phyloP scores from a whole-genome alignment of 306 rosid species.

The Lagenaria siceraria region DNA sequence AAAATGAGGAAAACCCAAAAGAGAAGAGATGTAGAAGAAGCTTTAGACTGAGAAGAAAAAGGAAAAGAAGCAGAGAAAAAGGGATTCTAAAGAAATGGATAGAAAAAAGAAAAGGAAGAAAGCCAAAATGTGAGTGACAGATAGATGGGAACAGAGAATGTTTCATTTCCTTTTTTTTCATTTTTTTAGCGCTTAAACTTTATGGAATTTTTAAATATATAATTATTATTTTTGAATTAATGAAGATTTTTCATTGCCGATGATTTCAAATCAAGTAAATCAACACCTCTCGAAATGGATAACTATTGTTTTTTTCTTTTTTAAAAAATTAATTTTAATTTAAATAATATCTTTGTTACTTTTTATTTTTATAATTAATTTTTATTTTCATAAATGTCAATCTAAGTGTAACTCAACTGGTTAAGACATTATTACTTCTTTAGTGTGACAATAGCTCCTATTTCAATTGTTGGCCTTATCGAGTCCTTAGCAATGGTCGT shows the following conservation, averaged over 20 bases:
- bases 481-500: too few species aligned
- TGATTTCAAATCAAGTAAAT: neutral
- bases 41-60: neutral
- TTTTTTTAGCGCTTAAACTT: neutral
- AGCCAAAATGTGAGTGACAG: conserved; percentile 6
- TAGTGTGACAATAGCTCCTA: too few species aligned
- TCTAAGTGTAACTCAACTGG: too few species aligned
- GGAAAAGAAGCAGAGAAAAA: neutral
- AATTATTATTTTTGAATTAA: neutral
- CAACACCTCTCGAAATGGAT: neutral
- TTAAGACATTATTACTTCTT: too few species aligned
- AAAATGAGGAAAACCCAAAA: neutral
- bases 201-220: neutral
- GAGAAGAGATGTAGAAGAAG: neutral
- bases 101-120: neutral
- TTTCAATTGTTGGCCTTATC: too few species aligned
- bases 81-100: neutral
- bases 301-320: neutral
- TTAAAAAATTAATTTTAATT: too few species aligned
- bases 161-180: neutral
- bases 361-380: too few species aligned
- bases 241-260: neutral
- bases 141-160: neutral
- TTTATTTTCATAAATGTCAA: too few species aligned
- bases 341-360: too few species aligned